A percentile compares a stretch with the other conserved stretches of the same genome.
Conservation (phyloP, 805 yeast species). For the Kregervanrija delftensis region DNA sequence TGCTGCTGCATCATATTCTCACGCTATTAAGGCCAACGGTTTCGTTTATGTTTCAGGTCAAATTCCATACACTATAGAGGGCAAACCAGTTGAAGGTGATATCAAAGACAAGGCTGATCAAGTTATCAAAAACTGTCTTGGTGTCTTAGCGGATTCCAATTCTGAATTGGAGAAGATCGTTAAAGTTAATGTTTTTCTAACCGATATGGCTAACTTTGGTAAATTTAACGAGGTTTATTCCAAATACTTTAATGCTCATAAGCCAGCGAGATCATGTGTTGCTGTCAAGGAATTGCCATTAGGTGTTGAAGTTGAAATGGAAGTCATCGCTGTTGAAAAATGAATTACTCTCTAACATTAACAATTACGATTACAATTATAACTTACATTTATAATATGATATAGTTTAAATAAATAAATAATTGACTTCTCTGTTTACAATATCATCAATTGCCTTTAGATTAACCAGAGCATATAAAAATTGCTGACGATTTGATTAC, state of each 20-base stretch:
- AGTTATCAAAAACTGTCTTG: slow-evolving; percentile 58
- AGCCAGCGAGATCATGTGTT: slow-evolving; percentile 97
- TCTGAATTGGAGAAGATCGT: slow-evolving; percentile 78
- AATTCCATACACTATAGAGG: slow-evolving; percentile 81
- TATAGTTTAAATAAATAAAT: background rate
- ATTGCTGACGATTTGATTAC: too few relatives aligned
- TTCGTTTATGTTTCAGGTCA: slow-evolving; percentile 92
- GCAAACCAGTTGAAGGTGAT: slow-evolving; percentile 70
- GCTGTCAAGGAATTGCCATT: slow-evolving; percentile 90
- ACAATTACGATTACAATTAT: background rate
- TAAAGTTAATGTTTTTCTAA: slow-evolving; percentile 83
- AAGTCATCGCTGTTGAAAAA: slow-evolving; percentile 79
- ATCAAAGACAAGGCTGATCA: slow-evolving; percentile 75
- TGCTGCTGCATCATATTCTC: slow-evolving; percentile 95
- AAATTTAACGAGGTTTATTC: slow-evolving; percentile 82
- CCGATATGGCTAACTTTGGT: slow-evolving; percentile 83
- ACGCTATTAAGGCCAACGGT: slow-evolving; percentile 89
- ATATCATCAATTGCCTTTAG: background rate
- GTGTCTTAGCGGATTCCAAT: slow-evolving; percentile 77
- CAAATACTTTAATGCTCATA: slow-evolving; percentile 66
- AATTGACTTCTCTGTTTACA: background rate
- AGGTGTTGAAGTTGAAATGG: slow-evolving; percentile 83
- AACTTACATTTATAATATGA: background rate
- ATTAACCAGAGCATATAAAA: too few relatives aligned
- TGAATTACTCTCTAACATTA: slow-evolving; percentile 2